phyloP scores from a whole-genome alignment of 2,329 filamentous ascomycete species.

The Zalaria obscura region DNA sequence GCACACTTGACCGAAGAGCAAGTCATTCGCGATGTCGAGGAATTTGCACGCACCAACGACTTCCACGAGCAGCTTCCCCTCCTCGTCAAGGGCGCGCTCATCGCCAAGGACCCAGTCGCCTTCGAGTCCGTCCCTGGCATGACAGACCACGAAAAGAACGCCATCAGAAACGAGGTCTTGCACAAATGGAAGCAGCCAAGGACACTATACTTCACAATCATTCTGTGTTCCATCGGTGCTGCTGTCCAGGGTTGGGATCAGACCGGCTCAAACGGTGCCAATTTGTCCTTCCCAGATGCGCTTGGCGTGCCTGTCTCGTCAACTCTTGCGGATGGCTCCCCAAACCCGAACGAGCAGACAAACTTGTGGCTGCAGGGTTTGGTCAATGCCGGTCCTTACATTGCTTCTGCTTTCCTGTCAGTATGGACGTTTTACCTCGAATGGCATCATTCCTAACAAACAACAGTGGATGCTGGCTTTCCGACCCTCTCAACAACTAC shows the following conservation, averaged over 20 bases:
- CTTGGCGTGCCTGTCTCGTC: constrained; percentile 24
- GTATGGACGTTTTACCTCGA: too few species aligned
- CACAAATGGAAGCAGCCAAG: constrained; percentile 53
- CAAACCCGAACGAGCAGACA: constrained; percentile 19
- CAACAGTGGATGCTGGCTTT: constrained; percentile 4
- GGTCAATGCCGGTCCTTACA: constrained; percentile 46
- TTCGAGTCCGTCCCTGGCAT: constrained; percentile 50
- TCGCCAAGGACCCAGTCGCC: constrained; percentile 52
- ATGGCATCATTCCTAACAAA: too few species aligned
- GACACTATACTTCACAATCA: constrained; percentile 50
- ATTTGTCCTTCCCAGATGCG: constrained; percentile 32
- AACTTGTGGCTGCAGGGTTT: constrained; percentile 46
- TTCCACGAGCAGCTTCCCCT: not conserved
- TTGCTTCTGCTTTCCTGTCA: constrained; percentile 19
- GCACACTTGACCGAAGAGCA: not conserved
- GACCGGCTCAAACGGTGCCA: constrained; percentile 39
- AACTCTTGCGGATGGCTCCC: constrained; percentile 21
- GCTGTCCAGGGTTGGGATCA: constrained; percentile 40
- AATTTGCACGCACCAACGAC: not conserved
- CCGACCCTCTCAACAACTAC: constrained; percentile 14
- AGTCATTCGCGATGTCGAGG: not conserved
- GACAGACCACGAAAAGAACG: constrained; percentile 42
- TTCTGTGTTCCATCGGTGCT: constrained; percentile 10
- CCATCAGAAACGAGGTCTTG: constrained; percentile 44
- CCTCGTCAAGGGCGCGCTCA: constrained; percentile 53